Percentiles rank a stretch among this genome's conserved stretches.
phyloP scores from a whole-genome alignment of 2,329 filamentous ascomycete genomes.

The Penicillium brasilianum region DNA sequence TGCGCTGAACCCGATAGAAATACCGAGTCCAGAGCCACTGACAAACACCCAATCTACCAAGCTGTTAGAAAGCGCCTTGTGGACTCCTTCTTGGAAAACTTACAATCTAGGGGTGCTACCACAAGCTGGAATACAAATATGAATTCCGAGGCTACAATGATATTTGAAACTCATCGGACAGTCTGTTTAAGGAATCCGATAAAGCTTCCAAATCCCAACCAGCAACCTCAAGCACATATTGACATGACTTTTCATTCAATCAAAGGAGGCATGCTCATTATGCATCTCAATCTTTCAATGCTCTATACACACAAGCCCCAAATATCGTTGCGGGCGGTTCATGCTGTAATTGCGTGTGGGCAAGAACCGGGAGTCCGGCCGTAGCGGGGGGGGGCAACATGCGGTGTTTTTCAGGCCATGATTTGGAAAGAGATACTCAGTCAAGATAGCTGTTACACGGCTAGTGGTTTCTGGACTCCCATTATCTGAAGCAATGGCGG shows the following conservation, averaged over 20 bases:
- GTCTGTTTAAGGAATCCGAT: too few species aligned
- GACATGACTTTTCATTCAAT: background rate
- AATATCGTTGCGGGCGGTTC: background rate
- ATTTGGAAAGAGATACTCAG: background rate
- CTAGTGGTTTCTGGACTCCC: background rate
- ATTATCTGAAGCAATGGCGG: background rate
- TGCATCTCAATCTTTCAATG: too few species aligned
- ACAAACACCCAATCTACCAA: slow-evolving; percentile 56
- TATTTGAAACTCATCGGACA: background rate
- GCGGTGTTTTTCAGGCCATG: background rate
- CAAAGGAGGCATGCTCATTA: too few species aligned
- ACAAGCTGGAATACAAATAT: background rate
- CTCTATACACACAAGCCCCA: background rate
- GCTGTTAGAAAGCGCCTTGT: background rate
- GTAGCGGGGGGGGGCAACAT: slow-evolving; percentile 1
- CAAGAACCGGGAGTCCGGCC: background rate
- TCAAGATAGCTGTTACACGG: background rate
- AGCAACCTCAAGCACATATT: background rate
- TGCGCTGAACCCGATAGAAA: slow-evolving; percentile 46
- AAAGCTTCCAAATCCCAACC: too few species aligned
- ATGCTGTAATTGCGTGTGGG: background rate
- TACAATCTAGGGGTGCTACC: background rate
- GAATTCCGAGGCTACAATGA: background rate
- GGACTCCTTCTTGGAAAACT: background rate
- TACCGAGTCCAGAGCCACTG: slow-evolving; percentile 37